These are phyloP conservation scores for Didymella keratinophila DNA, from an alignment of 2,329 filamentous ascomycete genomes.

Conservation along the genomic window DNA sequence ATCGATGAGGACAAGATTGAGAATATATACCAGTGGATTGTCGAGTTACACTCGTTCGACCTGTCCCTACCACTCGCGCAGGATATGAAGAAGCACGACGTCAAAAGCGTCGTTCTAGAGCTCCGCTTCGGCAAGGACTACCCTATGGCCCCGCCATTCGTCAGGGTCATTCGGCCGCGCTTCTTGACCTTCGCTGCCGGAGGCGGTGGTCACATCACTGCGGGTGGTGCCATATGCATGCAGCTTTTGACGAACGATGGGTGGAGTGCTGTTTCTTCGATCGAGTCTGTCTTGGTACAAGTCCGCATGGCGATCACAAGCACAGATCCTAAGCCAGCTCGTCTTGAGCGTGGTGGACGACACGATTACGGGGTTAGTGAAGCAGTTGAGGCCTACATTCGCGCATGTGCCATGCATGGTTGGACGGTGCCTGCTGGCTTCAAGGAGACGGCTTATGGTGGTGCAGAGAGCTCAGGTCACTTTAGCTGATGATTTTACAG, in stretches of 20 bases:
- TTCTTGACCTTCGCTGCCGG: slow-evolving; percentile 75
- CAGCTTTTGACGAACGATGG: slow-evolving; percentile 81
- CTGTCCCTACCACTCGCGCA: slow-evolving; percentile 70
- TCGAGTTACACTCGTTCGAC: slow-evolving; percentile 87
- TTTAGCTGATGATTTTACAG: neutral
- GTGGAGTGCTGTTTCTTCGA: slow-evolving; percentile 75
- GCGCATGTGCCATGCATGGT: slow-evolving; percentile 73
- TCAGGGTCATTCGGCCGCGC: slow-evolving; percentile 81
- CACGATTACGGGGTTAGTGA: slow-evolving; percentile 72
- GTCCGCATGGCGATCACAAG: slow-evolving; percentile 78
- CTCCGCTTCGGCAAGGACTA: slow-evolving; percentile 80
- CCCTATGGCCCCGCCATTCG: slow-evolving; percentile 81
- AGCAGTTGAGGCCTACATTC: slow-evolving; percentile 75
- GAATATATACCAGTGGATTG: slow-evolving; percentile 90
- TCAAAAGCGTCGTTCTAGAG: slow-evolving; percentile 79
- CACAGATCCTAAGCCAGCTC: slow-evolving; percentile 73
- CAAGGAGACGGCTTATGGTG: slow-evolving; percentile 54
- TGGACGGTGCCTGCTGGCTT: slow-evolving; percentile 76
- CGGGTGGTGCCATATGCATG: slow-evolving; percentile 85
- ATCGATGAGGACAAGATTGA: slow-evolving; percentile 71
- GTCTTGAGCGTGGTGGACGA: slow-evolving; percentile 59
- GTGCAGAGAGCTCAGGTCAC: slow-evolving; percentile 12
- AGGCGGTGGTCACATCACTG: slow-evolving; percentile 86
- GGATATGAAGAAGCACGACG: slow-evolving; percentile 71
- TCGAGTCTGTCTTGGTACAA: slow-evolving; percentile 83